Conservation (phyloP, 129 eudicot genomes). For the Flaveria trinervia region DNA sequence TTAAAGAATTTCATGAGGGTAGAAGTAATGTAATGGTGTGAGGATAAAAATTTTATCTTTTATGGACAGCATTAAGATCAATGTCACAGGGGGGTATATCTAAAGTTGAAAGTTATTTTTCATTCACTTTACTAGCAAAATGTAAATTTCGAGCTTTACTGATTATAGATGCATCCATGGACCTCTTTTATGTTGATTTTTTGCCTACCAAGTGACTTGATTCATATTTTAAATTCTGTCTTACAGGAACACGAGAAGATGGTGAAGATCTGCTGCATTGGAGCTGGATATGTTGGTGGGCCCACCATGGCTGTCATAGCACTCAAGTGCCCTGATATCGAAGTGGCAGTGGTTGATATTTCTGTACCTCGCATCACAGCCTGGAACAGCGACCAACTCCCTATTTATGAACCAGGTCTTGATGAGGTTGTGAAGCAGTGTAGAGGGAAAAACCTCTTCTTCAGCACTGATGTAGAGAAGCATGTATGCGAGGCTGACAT, state of each 20-base stretch:
- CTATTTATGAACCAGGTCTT: slow-evolving; percentile 67
- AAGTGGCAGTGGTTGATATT: slow-evolving; percentile 61
- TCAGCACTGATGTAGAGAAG: slow-evolving; percentile 55
- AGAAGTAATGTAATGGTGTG: neutral
- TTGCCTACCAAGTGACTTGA: neutral
- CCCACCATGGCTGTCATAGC: slow-evolving; percentile 79
- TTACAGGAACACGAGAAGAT: slow-evolving; percentile 31
- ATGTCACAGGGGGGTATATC: neutral
- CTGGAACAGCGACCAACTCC: slow-evolving; percentile 68
- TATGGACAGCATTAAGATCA: neutral
- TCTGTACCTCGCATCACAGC: slow-evolving; percentile 57
- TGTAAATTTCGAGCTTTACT: neutral
- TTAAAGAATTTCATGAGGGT: neutral
- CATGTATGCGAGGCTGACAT: slow-evolving; percentile 60
- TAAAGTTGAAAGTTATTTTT: neutral
- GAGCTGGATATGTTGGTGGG: slow-evolving; percentile 84
- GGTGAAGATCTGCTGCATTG: slow-evolving; percentile 70
- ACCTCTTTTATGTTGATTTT: neutral
- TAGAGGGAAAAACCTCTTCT: slow-evolving; percentile 61
- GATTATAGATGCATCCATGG: neutral
- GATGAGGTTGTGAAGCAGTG: slow-evolving; percentile 66
- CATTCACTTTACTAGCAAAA: neutral
- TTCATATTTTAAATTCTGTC: slow-evolving; percentile 4
- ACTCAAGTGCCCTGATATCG: slow-evolving; percentile 53
- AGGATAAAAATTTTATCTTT: neutral